Evolutionary conservation across 208 protist genomes (phyloP), one percentile per base, ranked within the genome.

Genomic region (Acanthamoeba sp.): DNA sequence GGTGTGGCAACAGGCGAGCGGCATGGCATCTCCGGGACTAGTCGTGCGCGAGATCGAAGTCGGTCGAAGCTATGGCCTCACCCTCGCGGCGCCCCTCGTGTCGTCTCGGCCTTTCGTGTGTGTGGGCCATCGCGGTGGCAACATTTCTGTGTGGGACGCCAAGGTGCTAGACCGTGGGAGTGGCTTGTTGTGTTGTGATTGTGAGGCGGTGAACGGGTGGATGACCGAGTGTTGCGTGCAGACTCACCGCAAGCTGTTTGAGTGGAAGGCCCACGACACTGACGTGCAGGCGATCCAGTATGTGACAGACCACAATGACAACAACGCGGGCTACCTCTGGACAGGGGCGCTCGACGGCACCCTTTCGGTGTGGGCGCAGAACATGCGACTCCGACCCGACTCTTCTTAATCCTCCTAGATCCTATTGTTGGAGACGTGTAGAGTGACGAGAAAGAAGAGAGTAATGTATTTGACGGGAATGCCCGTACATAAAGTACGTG

Each of bases 1-100:
- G 73, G 82, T 89, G 82, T 89, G 82, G 82, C 50, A 64, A 22
- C 50, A 66, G 82, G 82, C 50, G 32, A 89, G 55, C 82, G 55
- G 55, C n/a, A 1, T 89, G 82, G 82, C 82, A 22, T 64, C 45
- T 24, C 82, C 82, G 20, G 82, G 82, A 2, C 55, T 64, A 20
- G 55, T 89, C 29, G 82, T 89, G n/a, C n/a, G 55, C 45, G 82
- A 89, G 50, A 89, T 89, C 14, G 82, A 55, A 20, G 50, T 89
- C 7, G 50, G 50, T 14, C 36, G 82, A 5, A 52, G 36, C 34
- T 78, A 89, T 45, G 82, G 32, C 7, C 5, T 62, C 7, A 64
- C 29, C 38, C 82, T 89, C 45, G 24, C 50, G 32, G 32, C 55
- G 55, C 82, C 38, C 2, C 14, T 50, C 18, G 42, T 24, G 32